Conservation (phyloP, 2,329 filamentous ascomycete genomes). For the Verticillium klebahnii region DNA sequence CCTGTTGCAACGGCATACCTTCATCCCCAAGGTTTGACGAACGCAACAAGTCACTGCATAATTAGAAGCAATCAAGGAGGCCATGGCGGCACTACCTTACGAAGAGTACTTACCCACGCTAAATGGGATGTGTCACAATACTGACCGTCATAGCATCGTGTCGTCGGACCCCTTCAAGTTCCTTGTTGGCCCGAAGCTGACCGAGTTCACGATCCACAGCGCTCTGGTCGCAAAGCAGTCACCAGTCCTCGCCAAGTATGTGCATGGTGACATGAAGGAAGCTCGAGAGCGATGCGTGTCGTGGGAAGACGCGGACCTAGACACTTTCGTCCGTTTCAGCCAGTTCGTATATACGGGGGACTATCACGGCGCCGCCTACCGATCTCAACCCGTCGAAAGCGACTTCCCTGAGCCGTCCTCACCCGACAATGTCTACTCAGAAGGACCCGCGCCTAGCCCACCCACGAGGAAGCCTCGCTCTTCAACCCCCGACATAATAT, state of each 20-base stretch:
- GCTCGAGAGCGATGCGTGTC: constrained; percentile 17
- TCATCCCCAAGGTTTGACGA: too few species aligned
- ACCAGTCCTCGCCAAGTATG: constrained; percentile 15
- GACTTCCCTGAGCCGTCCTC: too few species aligned
- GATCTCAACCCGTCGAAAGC: too few species aligned
- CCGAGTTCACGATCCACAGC: constrained; percentile 19
- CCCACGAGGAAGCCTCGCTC: too few species aligned
- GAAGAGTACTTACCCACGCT: too few species aligned
- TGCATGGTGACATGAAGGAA: constrained; percentile 20
- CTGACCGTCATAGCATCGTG: background rate
- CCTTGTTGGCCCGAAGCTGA: constrained; percentile 13
- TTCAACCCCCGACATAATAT: too few species aligned
- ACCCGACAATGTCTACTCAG: too few species aligned
- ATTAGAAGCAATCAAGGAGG: too few species aligned
- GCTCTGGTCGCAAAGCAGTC: constrained; percentile 17
- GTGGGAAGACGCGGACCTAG: constrained; percentile 18
- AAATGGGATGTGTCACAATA: background rate
- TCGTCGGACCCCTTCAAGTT: constrained; percentile 19
- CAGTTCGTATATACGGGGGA: constrained; percentile 18
- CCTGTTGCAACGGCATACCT: too few species aligned
- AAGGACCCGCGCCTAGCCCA: too few species aligned
- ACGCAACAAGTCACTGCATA: too few species aligned
- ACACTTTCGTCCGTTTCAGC: constrained; percentile 21
- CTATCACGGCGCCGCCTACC: constrained; percentile 6
- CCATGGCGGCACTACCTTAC: too few species aligned